Base-by-base conservation (phyloP, 345 rosid genomes). In the Euphorbia tirucalli region DNA sequence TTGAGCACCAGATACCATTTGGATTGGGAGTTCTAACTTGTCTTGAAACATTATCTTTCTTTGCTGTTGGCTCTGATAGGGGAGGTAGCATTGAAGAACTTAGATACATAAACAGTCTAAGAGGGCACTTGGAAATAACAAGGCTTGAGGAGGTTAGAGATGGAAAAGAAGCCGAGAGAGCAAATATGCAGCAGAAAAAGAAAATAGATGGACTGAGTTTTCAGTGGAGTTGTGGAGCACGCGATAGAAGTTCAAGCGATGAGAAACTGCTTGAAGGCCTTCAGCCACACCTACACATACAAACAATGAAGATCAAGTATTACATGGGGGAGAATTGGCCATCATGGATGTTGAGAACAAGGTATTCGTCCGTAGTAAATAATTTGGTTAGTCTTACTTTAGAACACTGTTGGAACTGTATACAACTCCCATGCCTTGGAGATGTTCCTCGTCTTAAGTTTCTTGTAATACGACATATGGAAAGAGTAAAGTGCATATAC, bases 361-460 rank as follows among this genome's bases (percentile, higher is more conserved):
- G 13, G 7, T 5, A 1, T 52, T n/a, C 57, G n/a, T n/a, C n/a
- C n/a, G n/a, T n/a, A 55, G 3, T 55, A 8, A 0, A 58, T 58
- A 27, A 58, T 28, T 58, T 58, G 62, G 62, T 58, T 19, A 4
- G 15, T 3, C 18, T 58, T 0, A 58, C 11, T 2, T 58, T 58
- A 18, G 3, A 3, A 7, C 0, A 1, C 6, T 58, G 62, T 5
- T 25, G 19, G 27, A 52, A 10, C 0, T 75, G 75, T 54, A 49
- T 25, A 2, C 37, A 52, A 43, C 22, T 79, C 44, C 78, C 79
- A 18, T 25, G 11, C 11, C 67, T 75, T 58, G 82, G 82, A 54
- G 66, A 61, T 27, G 65, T 75, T 21, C 72, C 62, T 35, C 3
- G 35, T 57, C 67, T 67, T 15, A 35, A 46, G 35, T 0, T 3